These are phyloP conservation scores for Plantago major DNA, from an alignment of 257 asterid genomes.

Conservation along the genomic window DNA sequence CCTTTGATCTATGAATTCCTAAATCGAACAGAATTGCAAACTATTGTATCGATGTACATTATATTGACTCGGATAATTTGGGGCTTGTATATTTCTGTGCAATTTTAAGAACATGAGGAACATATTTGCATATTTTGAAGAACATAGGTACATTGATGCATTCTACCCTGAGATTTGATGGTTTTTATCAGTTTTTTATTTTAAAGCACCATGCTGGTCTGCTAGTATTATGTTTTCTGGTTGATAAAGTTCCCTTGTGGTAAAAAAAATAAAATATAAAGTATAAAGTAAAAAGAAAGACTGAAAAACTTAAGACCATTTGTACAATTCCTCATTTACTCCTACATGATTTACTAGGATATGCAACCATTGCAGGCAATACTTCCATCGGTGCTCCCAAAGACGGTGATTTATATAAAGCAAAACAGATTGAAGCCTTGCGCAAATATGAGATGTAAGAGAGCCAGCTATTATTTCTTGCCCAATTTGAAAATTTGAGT, in stretches of 20 bases:
- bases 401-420: slow-evolving; percentile 64
- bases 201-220: no score
- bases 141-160: no score
- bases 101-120: no score
- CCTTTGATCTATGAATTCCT: background rate
- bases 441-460: slow-evolving; percentile 76
- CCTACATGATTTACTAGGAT: no score
- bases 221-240: no score
- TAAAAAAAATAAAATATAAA: no score
- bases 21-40: background rate
- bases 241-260: no score
- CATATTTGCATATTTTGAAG: no score
- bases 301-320: no score
- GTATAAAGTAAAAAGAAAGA: no score
- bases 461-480: slow-evolving; percentile 8
- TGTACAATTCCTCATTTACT: background rate
- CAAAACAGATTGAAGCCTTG: slow-evolving; percentile 73
- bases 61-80: background rate
- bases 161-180: no score
- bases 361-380: slow-evolving; percentile 33
- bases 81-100: background rate
- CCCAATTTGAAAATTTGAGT: slow-evolving; percentile 4
- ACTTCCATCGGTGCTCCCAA: slow-evolving; percentile 52
- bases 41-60: background rate
- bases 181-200: no score